Conservation (phyloP, 2,329 filamentous ascomycete species). For the Botrytis fragariae region DNA sequence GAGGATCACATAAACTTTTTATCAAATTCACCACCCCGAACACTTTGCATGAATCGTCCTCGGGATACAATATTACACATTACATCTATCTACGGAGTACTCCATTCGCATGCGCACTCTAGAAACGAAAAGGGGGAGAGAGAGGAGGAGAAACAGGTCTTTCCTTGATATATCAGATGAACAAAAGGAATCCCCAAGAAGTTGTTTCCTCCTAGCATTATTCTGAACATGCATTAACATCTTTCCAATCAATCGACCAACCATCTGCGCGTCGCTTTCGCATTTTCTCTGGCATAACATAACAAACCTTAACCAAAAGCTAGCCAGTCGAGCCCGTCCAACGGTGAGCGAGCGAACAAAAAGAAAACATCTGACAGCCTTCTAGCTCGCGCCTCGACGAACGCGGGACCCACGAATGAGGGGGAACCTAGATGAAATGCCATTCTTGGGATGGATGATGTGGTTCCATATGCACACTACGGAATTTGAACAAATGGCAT, state of each 20-base stretch:
- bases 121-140: neutral
- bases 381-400: neutral
- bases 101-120: neutral
- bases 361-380: constrained; percentile 1
- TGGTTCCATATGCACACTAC: neutral
- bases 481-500: neutral
- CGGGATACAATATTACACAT: neutral
- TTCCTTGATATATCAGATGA: constrained; percentile 13
- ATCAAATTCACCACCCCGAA: neutral
- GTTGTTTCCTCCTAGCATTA: neutral
- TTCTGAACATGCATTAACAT: neutral
- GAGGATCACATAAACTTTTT: neutral
- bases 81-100: neutral
- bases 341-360: neutral
- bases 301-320: neutral
- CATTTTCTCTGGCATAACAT: neutral
- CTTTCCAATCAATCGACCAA: neutral
- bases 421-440: neutral
- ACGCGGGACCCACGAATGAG: neutral
- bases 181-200: neutral
- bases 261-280: neutral
- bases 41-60: neutral
- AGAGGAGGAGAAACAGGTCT: neutral
- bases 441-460: neutral
- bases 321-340: too few species aligned